A percentile compares a stretch with the other conserved stretches of the same genome.
Evolutionary conservation across 2,329 filamentous ascomycete species (phyloP).

Genomic region (Zymoseptoria ardabiliae): DNA sequence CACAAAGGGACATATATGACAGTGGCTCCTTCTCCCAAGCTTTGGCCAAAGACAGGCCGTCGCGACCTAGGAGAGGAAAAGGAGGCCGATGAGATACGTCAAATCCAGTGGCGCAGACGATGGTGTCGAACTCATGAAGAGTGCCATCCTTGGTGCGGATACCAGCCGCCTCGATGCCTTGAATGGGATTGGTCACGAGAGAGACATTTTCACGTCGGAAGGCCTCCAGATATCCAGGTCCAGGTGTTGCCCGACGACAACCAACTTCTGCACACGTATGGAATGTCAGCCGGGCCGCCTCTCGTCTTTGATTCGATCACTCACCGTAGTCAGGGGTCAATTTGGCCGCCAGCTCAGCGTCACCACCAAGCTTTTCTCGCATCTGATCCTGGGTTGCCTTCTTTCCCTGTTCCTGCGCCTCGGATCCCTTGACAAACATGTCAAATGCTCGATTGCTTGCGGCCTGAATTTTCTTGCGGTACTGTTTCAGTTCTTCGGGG

Average conservation of each 20-base stretch:
- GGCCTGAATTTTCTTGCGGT: conserved; percentile 31
- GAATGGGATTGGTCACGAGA: conserved; percentile 22
- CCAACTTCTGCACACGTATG: conserved; percentile 44
- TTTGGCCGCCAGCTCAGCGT: conserved; percentile 49
- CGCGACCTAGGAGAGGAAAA: conserved; percentile 34
- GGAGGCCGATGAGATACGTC: conserved; percentile 32
- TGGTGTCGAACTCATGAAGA: conserved; percentile 13
- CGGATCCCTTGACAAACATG: conserved; percentile 48
- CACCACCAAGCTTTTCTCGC: conserved; percentile 45
- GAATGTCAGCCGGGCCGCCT: too few relatives aligned
- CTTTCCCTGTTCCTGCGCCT: conserved; percentile 25
- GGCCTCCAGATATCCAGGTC: conserved; percentile 35
- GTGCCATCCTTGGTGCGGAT: conserved; percentile 19
- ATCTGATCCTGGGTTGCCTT: conserved; percentile 35
- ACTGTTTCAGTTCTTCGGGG: conserved; percentile 28
- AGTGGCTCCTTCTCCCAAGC: conserved; percentile 22
- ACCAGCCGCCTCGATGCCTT: conserved; percentile 18
- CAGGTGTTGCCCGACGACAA: conserved; percentile 53
- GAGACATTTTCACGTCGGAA: conserved; percentile 26
- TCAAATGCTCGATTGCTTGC: conserved; percentile 24
- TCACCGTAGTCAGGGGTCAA: conserved; percentile 52
- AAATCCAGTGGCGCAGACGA: conserved; percentile 34
- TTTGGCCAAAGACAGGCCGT: conserved; percentile 16
- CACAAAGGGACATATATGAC: conserved; percentile 22
- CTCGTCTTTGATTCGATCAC: too few relatives aligned